These are phyloP conservation scores for Cryptococcus deneoformans DNA, from an alignment of 1,284 basidiomycete genomes.

Conservation along the genomic window DNA sequence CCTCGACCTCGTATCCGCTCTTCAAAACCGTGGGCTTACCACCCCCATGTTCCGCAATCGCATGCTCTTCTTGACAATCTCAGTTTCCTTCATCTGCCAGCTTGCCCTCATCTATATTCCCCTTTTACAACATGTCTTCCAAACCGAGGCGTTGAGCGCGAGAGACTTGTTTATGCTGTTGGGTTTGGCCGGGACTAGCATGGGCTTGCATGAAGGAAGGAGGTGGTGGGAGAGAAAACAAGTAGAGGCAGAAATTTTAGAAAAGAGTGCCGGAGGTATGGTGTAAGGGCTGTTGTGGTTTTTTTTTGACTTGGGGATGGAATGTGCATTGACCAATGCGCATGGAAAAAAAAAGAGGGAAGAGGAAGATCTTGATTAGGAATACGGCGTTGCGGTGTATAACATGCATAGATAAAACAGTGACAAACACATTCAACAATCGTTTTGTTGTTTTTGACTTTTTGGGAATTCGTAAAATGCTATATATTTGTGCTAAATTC, in stretches of 20 bases:
- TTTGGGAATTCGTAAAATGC: too few relatives aligned
- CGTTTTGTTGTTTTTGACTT: too few relatives aligned
- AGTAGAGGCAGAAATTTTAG: conserved; percentile 32
- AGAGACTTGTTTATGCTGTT: conserved; percentile 72
- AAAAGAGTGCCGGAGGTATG: conserved; percentile 9
- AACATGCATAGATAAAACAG: too few relatives aligned
- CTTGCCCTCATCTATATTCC: conserved; percentile 86
- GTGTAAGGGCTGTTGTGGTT: not conserved
- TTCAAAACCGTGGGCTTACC: conserved; percentile 88
- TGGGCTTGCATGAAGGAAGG: conserved; percentile 74
- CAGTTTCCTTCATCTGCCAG: conserved; percentile 76
- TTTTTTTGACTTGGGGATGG: too few relatives aligned
- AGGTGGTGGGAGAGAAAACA: conserved; percentile 68
- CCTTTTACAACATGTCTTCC: conserved; percentile 86
- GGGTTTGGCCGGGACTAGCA: conserved; percentile 65
- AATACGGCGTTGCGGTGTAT: too few relatives aligned
- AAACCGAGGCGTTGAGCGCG: conserved; percentile 73
- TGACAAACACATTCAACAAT: too few relatives aligned
- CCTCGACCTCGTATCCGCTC: conserved; percentile 89
- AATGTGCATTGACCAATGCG: too few relatives aligned
- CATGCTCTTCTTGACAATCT: conserved; percentile 86
- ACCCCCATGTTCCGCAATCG: conserved; percentile 75
- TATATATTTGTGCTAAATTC: too few relatives aligned
- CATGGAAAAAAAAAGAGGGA: too few relatives aligned
- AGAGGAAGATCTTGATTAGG: too few relatives aligned